Evolutionary conservation across 2,329 filamentous ascomycete genomes (phyloP).

Genomic region (Ophiostoma novo-ulmi): DNA sequence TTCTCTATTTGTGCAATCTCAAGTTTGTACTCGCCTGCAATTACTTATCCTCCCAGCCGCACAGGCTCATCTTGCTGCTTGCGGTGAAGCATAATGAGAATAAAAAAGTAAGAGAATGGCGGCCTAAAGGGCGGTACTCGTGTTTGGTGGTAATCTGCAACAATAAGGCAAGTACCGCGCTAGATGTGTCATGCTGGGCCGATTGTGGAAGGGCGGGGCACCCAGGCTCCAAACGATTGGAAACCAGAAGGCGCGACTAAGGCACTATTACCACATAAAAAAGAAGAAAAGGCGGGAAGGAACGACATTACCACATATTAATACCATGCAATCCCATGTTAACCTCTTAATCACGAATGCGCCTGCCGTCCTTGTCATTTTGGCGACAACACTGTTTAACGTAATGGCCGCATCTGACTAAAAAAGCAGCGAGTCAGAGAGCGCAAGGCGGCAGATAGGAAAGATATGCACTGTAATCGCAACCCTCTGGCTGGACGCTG

Average conservation of each 20-base stretch:
- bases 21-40: neutral
- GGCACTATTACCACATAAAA: slow-evolving; percentile 48
- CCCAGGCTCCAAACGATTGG: slow-evolving; percentile 16
- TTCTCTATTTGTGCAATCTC: neutral
- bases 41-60: neutral
- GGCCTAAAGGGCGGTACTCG: slow-evolving; percentile 10
- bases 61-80: neutral
- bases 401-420: slow-evolving; percentile 38
- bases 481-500: slow-evolving; percentile 22
- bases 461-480: slow-evolving; percentile 19
- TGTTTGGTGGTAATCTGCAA: neutral
- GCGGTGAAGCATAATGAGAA: slow-evolving; percentile 7
- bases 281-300: slow-evolving; percentile 25
- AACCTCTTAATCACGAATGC: neutral
- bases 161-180: neutral
- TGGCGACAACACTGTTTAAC: slow-evolving; percentile 41
- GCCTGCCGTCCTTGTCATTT: neutral
- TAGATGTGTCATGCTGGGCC: slow-evolving; percentile 1
- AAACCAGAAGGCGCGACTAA: slow-evolving; percentile 18
- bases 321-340: neutral
- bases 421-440: slow-evolving; percentile 18
- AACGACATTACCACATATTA: slow-evolving; percentile 13
- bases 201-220: slow-evolving; percentile 14
- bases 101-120: slow-evolving; percentile 4
- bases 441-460: slow-evolving; percentile 10